phyloP scores from a whole-genome alignment of 2,329 filamentous ascomycete species.

The Pseudopyricularia cyperi region DNA sequence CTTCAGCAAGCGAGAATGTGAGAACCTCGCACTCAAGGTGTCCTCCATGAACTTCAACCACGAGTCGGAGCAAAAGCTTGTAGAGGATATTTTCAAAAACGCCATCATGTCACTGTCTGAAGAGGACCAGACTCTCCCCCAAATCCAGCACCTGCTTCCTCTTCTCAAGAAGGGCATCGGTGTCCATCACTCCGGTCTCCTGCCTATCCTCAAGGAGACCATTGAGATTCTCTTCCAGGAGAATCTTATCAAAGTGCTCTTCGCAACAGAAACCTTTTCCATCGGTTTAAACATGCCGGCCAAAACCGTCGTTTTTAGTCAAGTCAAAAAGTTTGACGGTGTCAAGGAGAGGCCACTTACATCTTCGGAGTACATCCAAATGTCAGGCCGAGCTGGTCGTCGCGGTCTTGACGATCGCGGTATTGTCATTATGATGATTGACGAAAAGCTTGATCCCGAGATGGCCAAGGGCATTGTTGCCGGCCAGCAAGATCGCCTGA shows the following conservation, averaged over 20 bases:
- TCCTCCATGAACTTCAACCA: conserved; percentile 88
- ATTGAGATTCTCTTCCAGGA: conserved; percentile 99
- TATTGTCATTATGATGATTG: conserved; percentile 99
- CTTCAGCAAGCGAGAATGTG: conserved; percentile 96
- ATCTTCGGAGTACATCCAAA: conserved; percentile 94
- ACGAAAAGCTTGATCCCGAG: conserved; percentile 88
- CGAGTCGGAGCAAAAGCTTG: conserved; percentile 88
- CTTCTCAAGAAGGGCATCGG: conserved; percentile 85
- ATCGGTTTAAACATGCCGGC: conserved; percentile 99
- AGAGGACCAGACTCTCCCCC: conserved; percentile 75
- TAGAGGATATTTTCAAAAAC: conserved; percentile 83
- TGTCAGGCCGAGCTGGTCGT: conserved; percentile 94
- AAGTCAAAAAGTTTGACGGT: conserved; percentile 91
- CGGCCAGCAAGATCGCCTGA: conserved; percentile 91
- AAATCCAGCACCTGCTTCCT: conserved; percentile 83
- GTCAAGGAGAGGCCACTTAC: conserved; percentile 69
- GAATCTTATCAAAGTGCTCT: conserved; percentile 92
- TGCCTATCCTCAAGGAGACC: conserved; percentile 94
- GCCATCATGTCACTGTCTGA: conserved; percentile 88
- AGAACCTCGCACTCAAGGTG: conserved; percentile 78
- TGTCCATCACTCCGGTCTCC: conserved; percentile 88
- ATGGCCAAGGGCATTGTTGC: conserved; percentile 93
- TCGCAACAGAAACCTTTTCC: conserved; percentile 96
- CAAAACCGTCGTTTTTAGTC: conserved; percentile 98
- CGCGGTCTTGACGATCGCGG: conserved; percentile 94